phyloP scores from a whole-genome alignment of 2,329 filamentous ascomycete species.

The Xylaria sp. region DNA sequence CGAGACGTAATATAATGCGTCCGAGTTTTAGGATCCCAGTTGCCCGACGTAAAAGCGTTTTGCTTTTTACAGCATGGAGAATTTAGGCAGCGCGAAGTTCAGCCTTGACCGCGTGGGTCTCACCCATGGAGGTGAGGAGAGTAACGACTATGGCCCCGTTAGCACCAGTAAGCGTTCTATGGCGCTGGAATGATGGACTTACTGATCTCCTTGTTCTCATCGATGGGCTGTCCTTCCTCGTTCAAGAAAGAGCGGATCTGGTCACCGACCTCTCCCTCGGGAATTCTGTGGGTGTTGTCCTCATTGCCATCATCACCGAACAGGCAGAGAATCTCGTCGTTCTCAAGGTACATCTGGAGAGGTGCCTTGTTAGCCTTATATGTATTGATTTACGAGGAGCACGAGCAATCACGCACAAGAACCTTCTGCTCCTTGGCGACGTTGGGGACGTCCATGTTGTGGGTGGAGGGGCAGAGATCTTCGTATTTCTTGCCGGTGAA shows the following conservation, averaged over 20 bases:
- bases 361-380: slow-evolving; percentile 27
- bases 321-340: slow-evolving; percentile 93
- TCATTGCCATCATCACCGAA: slow-evolving; percentile 84
- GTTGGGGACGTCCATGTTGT: slow-evolving; percentile 97
- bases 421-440: slow-evolving; percentile 96
- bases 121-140: slow-evolving; percentile 93
- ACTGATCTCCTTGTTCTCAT: slow-evolving; percentile 53
- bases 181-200: neutral
- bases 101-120: slow-evolving; percentile 88
- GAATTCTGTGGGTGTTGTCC: slow-evolving; percentile 95
- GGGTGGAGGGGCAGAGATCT: slow-evolving; percentile 97
- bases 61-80: slow-evolving; percentile 4
- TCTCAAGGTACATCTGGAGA: slow-evolving; percentile 75
- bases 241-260: slow-evolving; percentile 83
- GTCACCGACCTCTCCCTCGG: slow-evolving; percentile 85
- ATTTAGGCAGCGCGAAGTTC: slow-evolving; percentile 53
- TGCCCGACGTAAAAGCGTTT: slow-evolving; percentile 8
- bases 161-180: neutral
- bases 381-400: neutral
- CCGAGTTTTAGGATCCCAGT: slow-evolving; percentile 20
- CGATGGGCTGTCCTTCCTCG: slow-evolving; percentile 80
- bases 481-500: slow-evolving; percentile 99
- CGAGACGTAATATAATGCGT: slow-evolving; percentile 24
- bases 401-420: slow-evolving; percentile 13
- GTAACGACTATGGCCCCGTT: slow-evolving; percentile 73